Base-by-base conservation (phyloP, 805 yeast genomes). In the Helenozyma baotianmanensis region DNA sequence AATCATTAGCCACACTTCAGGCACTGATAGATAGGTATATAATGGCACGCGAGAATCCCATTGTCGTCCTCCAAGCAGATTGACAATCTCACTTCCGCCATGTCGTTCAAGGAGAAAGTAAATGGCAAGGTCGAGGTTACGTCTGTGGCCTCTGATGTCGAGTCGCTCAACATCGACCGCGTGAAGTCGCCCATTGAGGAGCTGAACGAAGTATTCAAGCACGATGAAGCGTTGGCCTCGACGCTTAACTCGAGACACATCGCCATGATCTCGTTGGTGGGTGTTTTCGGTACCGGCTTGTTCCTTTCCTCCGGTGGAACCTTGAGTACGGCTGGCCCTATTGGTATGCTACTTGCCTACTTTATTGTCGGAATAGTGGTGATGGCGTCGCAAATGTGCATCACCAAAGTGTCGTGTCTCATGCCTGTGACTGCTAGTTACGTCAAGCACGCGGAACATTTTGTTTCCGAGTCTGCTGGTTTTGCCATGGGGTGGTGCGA, bases 221-320 rank as follows among this genome's bases (percentile, higher is more conserved):
- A 30, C 12, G 32, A 30, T 4, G 27, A 17, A n/a, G 7, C 13
- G 10, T 30, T 30, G 32, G 22, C 32, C 7, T 30, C 32, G 8
- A 16, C 32, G 23, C 32, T 30, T 13, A 16, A 23, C 13, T 23
- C 32, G 21, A 24, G 33, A 6, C 33, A 30, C 14, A 25, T 30
- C 15, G 18, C 24, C 12, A 30, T 30, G 28, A 24, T 30, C 14
- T 3, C 38, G 9, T 38, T 55, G 14, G 54, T 47, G 10, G 51
- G 53, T 14, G 48, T 51, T 9, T 55, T 67, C 42, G 73, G 72
- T 35, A 66, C 72, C 19, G 83, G 83, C 45, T 57, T 78, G 21
- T 78, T 74, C 50, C 60, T 78, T 22, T 74, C 78, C 23, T 60
- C 74, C 1, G 79, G 80, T 14, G 64, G 63, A 25, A 62, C 78